A percentile compares a stretch with the other conserved stretches of the same genome.
phyloP scores from a whole-genome alignment of 768 basidiomycete species.

The Mycena pura region DNA sequence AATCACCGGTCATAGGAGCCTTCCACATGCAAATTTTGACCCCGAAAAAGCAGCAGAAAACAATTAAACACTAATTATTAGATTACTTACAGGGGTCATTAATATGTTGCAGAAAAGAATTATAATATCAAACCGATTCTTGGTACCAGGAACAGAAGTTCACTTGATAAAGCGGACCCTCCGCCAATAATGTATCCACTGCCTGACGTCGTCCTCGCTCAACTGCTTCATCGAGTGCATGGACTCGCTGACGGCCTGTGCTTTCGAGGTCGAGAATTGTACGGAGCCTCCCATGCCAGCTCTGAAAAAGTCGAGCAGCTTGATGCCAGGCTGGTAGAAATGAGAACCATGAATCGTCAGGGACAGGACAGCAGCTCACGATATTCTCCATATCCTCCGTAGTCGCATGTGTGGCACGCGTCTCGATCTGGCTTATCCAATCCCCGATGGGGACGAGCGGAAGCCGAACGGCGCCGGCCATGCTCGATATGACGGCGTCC shows the following conservation, averaged over 20 bases:
- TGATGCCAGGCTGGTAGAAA: conserved; percentile 2
- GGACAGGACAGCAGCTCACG: no score
- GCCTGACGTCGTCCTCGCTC: not conserved
- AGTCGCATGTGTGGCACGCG: conserved; percentile 25
- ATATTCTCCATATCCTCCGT: conserved; percentile 37
- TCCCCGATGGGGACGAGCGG: conserved; percentile 32
- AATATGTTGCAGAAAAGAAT: no score
- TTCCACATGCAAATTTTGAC: no score
- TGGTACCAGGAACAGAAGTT: no score
- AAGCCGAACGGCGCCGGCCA: conserved; percentile 31
- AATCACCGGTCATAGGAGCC: no score
- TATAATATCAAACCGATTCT: no score
- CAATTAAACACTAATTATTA: no score
- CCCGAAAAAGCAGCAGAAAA: no score
- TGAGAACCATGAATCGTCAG: not conserved
- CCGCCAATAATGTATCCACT: conserved; percentile 7
- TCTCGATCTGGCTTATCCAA: conserved; percentile 38
- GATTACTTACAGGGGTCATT: no score
- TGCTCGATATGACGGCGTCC: conserved; percentile 30
- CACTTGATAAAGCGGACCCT: no score
- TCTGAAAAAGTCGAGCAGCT: conserved; percentile 4
- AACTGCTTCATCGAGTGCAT: not conserved
- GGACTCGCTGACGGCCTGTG: not conserved
- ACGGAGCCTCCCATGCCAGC: not conserved
- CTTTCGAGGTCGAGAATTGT: not conserved